phyloP scores from a whole-genome alignment of 805 yeast genomes.

The Zygosaccharomyces kombuchaensis region DNA sequence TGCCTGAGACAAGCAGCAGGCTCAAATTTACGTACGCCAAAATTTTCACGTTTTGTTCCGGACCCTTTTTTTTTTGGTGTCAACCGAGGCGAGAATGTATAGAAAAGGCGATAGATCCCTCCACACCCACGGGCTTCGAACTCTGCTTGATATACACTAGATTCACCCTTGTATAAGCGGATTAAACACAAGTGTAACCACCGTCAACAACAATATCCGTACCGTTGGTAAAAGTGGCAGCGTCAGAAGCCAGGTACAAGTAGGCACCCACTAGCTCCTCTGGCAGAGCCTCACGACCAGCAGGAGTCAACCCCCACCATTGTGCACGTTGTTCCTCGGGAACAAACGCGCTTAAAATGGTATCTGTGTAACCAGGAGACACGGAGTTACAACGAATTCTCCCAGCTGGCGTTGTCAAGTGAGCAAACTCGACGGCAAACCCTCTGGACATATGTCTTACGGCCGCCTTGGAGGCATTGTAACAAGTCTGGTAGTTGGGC shows the following conservation, averaged over 20 bases:
- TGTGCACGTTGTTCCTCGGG: constrained; percentile 43
- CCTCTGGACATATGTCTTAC: constrained; percentile 71
- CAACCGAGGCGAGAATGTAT: too few species aligned
- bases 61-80: too few species aligned
- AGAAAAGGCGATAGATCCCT: too few species aligned
- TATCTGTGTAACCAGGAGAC: constrained; percentile 78
- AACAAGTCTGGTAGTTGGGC: constrained; percentile 83
- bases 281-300: constrained; percentile 72
- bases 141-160: neutral
- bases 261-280: constrained; percentile 77
- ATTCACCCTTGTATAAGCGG: neutral
- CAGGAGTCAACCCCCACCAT: constrained; percentile 55
- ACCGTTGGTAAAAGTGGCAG: constrained; percentile 78
- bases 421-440: constrained; percentile 76
- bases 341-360: constrained; percentile 55
- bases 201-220: constrained; percentile 75
- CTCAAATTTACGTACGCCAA: too few species aligned
- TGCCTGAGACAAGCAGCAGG: too few species aligned
- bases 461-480: constrained; percentile 91
- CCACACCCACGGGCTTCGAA: too few species aligned
- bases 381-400: constrained; percentile 62
- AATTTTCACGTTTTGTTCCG: too few species aligned
- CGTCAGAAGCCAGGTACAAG: constrained; percentile 73
- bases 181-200: constrained; percentile 39
- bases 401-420: constrained; percentile 19